Base-by-base conservation (phyloP, 371 early-diverging fungal genomes). In the Lichtheimia ramosa region DNA sequence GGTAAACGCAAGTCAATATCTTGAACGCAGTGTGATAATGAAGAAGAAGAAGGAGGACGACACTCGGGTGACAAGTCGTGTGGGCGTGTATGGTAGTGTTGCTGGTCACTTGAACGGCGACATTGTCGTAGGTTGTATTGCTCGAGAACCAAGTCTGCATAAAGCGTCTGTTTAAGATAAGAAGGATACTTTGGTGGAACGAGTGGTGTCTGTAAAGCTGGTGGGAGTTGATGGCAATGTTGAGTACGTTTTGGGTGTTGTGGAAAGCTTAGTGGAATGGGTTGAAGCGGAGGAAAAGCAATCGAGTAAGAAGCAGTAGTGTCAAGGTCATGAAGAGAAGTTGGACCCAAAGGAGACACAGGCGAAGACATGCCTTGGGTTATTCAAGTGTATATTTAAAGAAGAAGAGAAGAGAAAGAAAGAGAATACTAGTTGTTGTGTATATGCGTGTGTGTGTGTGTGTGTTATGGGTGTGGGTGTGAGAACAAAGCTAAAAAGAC, bases 1-100 rank as follows among this genome's bases (percentile, higher is more conserved):
- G 89, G 89, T 16, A 85, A 66, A 24, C 67, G 56, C 21, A 73
- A 39, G 48, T 73, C 74, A 28, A 68, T 62, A 10, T 62, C 54
- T 55, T 62, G 16, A 2, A 46, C 16, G 10, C 34, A 34, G 10
- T 34, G 34, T 6, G 34, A 34, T 34, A 74, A 54, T 2, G n/a
- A n/a, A n/a, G n/a, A 25, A 25, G n/a, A 58, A 27, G 15, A 56
- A 54, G 21, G 56, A 54, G 39, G 28, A 58, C 42, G 54, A 20
- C 15, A 34, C 18, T 46, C 46, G 46, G n/a, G 46, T 46, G 46
- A 46, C 46, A n/a, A 46, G 46, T 46, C 46, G 46, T 10, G 28
- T n/a, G 46, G 46, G 16, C n/a, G 18, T n/a, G 46, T 12, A 46
- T 46, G 43, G 5, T 43, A 13, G 43, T n/a, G 5, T 25, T 46